These are phyloP conservation scores for Saussurea involucrata DNA, from an alignment of 129 eudicot species.

Conservation along the genomic window DNA sequence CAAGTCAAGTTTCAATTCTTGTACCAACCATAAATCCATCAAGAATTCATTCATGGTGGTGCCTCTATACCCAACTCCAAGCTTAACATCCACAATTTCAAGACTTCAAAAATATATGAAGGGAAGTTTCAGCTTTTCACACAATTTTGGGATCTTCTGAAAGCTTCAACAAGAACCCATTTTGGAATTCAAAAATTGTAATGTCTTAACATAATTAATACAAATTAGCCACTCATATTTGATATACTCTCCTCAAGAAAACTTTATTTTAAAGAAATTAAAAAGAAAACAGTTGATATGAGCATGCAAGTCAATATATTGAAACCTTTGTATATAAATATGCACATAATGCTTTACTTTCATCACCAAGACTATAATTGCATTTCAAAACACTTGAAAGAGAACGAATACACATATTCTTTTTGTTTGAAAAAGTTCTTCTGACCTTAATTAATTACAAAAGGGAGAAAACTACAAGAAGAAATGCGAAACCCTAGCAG, in stretches of 20 bases:
- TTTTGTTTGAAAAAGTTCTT: not conserved
- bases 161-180: not conserved
- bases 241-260: not conserved
- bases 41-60: not conserved
- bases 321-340: not conserved
- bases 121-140: not conserved
- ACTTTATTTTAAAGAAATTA: not conserved
- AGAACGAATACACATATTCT: not conserved
- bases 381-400: not conserved
- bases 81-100: not conserved
- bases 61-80: no score
- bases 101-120: not conserved
- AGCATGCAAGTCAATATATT: constrained; percentile 17
- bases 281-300: not conserved
- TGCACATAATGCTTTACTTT: not conserved
- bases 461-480: not conserved
- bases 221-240: not conserved
- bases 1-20: not conserved
- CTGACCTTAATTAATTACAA: not conserved
- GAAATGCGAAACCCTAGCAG: constrained; percentile 28
- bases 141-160: not conserved
- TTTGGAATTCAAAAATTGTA: not conserved
- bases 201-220: constrained; percentile 6
- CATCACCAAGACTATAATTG: not conserved
- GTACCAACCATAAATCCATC: not conserved